Percentiles rank a stretch among this genome's conserved stretches.
These are phyloP conservation scores for Chrysanthemum makinoi DNA, from an alignment of 129 eudicot genomes.

Conservation along the genomic window DNA sequence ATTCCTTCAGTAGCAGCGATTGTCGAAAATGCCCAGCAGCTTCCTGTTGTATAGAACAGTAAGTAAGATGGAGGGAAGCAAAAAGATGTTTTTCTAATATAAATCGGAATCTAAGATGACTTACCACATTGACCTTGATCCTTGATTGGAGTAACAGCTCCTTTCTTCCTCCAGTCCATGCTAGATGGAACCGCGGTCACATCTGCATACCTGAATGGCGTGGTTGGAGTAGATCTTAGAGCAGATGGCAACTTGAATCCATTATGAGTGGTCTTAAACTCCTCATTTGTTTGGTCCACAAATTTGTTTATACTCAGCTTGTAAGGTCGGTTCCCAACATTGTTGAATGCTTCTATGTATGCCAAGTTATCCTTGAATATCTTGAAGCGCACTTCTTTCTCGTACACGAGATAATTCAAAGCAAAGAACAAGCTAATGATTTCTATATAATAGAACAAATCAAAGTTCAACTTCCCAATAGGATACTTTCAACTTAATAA, in stretches of 20 bases:
- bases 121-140: conserved; percentile 28
- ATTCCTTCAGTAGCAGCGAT: conserved; percentile 71
- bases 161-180: conserved; percentile 24
- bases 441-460: too few relatives aligned
- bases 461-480: too few relatives aligned
- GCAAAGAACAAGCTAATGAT: too few relatives aligned
- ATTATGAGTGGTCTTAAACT: conserved; percentile 34
- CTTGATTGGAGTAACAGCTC: conserved; percentile 20
- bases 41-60: conserved; percentile 35
- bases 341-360: conserved; percentile 29
- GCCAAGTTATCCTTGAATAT: conserved; percentile 32
- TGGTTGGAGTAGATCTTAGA: not conserved
- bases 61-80: not conserved
- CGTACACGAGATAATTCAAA: too few relatives aligned
- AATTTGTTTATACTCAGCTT: conserved; percentile 31
- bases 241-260: conserved; percentile 30
- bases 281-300: conserved; percentile 40
- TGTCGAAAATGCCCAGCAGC: conserved; percentile 84
- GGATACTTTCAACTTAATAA: too few relatives aligned
- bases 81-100: not conserved
- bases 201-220: conserved; percentile 62
- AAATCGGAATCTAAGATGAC: not conserved
- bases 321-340: conserved; percentile 22
- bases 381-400: conserved; percentile 29
- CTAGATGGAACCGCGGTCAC: conserved; percentile 38